Evolutionary conservation across 2,329 filamentous ascomycete genomes (phyloP).

Genomic region (Dactylella cylindrospora): DNA sequence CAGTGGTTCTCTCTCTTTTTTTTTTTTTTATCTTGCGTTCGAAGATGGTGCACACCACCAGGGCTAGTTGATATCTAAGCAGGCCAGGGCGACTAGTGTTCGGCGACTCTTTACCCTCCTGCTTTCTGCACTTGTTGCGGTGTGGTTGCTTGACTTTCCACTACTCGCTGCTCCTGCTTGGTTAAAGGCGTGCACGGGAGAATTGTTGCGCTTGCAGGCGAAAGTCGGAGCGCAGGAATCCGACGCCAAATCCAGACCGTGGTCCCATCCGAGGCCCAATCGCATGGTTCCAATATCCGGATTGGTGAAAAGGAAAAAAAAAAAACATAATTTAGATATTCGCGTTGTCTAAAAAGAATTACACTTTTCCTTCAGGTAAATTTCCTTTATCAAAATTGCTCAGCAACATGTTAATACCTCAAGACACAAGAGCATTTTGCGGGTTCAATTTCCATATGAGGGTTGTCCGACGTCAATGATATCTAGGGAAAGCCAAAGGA

Average conservation of each 20-base stretch:
- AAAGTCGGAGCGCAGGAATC: conserved; percentile 34
- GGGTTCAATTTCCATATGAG: no score
- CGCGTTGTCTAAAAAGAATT: no score
- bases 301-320: no score
- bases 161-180: no score
- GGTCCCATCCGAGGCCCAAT: conserved; percentile 22
- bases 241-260: conserved; percentile 39
- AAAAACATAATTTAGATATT: no score
- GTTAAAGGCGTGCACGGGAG: no score
- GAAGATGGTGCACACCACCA: conserved; percentile 18
- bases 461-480: no score
- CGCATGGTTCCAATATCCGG: conserved; percentile 6
- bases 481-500: conserved; percentile 11
- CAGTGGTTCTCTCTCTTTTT: not conserved
- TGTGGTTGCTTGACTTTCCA: no score
- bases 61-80: conserved; percentile 34
- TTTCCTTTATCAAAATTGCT: conserved; percentile 23
- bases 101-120: conserved; percentile 41
- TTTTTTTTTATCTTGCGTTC: conserved; percentile 4
- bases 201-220: conserved; percentile 23
- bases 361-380: no score
- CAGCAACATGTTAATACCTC: no score
- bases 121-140: no score
- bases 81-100: conserved; percentile 34
- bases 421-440: no score